phyloP scores from a whole-genome alignment of 345 rosid genomes.

The Dipteronia sinensis region DNA sequence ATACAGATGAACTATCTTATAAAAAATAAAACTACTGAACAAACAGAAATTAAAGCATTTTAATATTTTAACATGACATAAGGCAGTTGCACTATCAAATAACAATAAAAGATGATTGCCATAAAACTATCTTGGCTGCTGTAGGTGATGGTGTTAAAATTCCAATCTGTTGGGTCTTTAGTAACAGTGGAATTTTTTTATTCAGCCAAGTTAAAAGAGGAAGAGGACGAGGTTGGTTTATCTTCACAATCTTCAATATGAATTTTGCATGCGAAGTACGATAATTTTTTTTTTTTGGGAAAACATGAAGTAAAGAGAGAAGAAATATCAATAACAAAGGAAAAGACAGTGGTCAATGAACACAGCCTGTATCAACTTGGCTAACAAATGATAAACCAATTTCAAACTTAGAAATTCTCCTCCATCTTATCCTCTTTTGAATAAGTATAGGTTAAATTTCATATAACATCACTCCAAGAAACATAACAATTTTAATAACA shows the following conservation, averaged over 20 bases:
- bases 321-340: neutral
- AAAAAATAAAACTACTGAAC: no score
- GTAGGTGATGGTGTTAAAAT: no score
- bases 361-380: neutral
- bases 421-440: neutral
- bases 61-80: no score
- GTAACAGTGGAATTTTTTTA: no score
- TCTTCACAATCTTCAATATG: neutral
- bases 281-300: neutral
- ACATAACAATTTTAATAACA: neutral
- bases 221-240: neutral
- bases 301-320: neutral
- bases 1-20: no score
- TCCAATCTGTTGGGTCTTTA: no score
- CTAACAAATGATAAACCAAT: neutral
- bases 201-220: no score
- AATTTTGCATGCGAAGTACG: neutral
- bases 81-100: no score
- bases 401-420: neutral
- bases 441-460: neutral
- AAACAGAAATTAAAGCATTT: no score
- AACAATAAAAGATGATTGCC: no score
- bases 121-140: no score
- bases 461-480: neutral
- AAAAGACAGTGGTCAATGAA: no score